Evolutionary conservation across 2,329 filamentous ascomycete genomes (phyloP), one percentile per base, ranked within the genome.

Genomic region (Alternaria sp.): DNA sequence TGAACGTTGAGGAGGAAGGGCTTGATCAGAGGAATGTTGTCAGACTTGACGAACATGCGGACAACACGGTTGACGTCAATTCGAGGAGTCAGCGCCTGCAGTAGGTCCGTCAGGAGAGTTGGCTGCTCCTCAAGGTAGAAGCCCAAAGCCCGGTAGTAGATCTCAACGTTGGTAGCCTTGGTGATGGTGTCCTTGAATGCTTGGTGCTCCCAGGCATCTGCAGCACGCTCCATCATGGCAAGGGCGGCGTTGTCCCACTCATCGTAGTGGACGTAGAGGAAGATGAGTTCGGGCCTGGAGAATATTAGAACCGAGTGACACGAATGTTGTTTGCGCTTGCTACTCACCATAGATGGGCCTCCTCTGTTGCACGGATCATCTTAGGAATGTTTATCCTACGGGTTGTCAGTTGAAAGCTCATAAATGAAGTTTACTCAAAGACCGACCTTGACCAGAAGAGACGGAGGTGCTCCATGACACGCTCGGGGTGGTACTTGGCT

Each of bases 51-150:
- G 84, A 99, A 99, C 89, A 99, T 96, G 81, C 94, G 93, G 66
- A 99, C 96, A n/a, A 99, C 96, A 65, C 96, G 93, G 85, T 97
- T 98, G 76, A 98, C 96, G 71, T 99, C 96, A 70, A 99, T 95
- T 64, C 96, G 92, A 50, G 94, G 82, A n/a, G 96, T 97, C 67
- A 99, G 86, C 11, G 89, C 92, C 78, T 97, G 94, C 59, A 99
- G 87, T 30, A 99, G 88, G 78, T 99, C 96, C n/a, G 96, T 99
- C 68, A 99, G 84, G 49, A 99, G 87, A 12, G 95, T 93, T 33
- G 96, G 96, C 80, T 99, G 96, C 82, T 99, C 93, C 83, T 98
- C 93, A 44, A 99, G 89, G 81, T 98, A 98, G 83, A 97, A 97
- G 84, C 95, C 97, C 78, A 98, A 87, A 26, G 93, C 93, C 58